A percentile compares a stretch with the other conserved stretches of the same genome.
These are phyloP conservation scores for Blastocystis sp. DNA, from an alignment of 352 stramenopile species.

Conservation along the genomic window DNA sequence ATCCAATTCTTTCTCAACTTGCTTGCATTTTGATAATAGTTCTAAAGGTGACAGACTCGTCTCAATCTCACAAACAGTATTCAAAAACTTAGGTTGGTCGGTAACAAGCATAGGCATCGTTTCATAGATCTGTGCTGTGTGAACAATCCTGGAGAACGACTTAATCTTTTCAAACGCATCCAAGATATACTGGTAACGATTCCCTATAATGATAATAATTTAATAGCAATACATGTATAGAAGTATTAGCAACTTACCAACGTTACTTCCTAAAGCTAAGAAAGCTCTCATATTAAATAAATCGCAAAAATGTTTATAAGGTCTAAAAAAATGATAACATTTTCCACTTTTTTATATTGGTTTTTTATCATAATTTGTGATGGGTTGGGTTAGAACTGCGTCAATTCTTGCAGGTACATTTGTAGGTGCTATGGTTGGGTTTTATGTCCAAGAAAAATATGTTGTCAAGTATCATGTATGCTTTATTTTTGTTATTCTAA, in stretches of 20 bases:
- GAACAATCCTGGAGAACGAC: constrained; percentile 7
- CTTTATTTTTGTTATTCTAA: too few relatives aligned
- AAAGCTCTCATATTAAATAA: constrained; percentile 32
- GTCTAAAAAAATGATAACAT: too few relatives aligned
- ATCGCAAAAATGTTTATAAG: background rate
- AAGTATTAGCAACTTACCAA: constrained; percentile 2
- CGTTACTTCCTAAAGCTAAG: constrained; percentile 39
- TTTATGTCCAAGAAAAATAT: too few relatives aligned
- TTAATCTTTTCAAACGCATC: constrained; percentile 9
- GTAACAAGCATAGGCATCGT: constrained; percentile 75
- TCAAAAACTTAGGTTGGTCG: constrained; percentile 78
- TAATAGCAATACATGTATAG: background rate
- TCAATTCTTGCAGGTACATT: too few relatives aligned
- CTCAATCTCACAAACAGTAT: constrained; percentile 64
- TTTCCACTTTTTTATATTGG: too few relatives aligned
- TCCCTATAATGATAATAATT: background rate
- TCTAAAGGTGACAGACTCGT: constrained; percentile 56
- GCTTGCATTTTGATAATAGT: constrained; percentile 57
- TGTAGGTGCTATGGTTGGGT: too few relatives aligned
- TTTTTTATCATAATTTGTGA: too few relatives aligned
- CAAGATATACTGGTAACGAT: constrained; percentile 26
- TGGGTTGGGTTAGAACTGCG: too few relatives aligned
- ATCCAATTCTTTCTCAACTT: constrained; percentile 64
- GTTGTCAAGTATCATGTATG: too few relatives aligned
- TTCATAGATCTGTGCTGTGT: constrained; percentile 69